Base-by-base conservation (phyloP, 371 early-diverging fungal species). In the Zychaea mexicana region DNA sequence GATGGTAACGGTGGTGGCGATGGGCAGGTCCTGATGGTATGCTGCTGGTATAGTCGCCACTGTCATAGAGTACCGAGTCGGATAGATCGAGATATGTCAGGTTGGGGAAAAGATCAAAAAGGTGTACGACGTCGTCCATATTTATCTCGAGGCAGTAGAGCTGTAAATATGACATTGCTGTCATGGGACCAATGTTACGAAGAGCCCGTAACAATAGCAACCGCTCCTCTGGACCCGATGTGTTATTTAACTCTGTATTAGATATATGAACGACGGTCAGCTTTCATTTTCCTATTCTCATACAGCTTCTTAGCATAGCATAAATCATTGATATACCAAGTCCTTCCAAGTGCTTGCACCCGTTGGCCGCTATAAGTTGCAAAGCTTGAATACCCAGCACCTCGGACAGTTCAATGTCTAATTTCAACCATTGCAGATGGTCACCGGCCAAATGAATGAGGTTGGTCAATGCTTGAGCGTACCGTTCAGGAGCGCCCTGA, bases 391-490 rank as follows among this genome's bases (percentile, higher is more conserved):
- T 58, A n/a, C 59, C 59, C 5, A 39, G 45, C 5, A 27, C 45
- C 30, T 58, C 59, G 22, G 59, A 58, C n/a, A 58, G 19, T 39
- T 58, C 59, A 45, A 58, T 24, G 31, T 58, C 59, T 9, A 58
- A 24, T 38, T 30, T 17, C 27, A 58, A 45, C 28, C 38, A 39
- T n/a, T 21, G 38, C 13, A 58, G 45, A 45, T 58, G 59, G 13
- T 33, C 22, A 28, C 59, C 59, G 15, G 59, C 59, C 39, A 24
- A 45, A 8, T n/a, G 32, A 24, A 58, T 38, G 45, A 36, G 38
- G 3, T 39, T 36, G 10, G 38, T 58, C 28, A 58, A 45, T 24
- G 27, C 45, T 21, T 42, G 10, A 2, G 32, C 27, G 22, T 58
- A 58, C 5, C 10, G 3, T 17, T 58, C 59, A 15, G 24, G n/a